These are phyloP conservation scores for Boletus semigastroideus DNA, from an alignment of 1,284 basidiomycete species.

Conservation along the genomic window DNA sequence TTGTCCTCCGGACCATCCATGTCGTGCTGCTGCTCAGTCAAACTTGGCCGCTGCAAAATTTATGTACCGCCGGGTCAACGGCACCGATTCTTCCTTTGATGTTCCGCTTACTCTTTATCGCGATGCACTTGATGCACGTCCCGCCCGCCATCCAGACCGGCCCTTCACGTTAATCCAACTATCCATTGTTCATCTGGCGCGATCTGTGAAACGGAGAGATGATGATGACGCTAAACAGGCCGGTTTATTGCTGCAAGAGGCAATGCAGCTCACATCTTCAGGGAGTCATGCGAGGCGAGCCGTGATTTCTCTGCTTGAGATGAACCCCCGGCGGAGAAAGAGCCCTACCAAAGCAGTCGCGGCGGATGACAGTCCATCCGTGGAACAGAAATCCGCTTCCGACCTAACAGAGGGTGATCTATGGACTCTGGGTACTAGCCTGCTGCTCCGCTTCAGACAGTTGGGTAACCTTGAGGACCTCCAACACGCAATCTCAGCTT, in stretches of 20 bases:
- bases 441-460: background rate
- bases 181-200: slow-evolving; percentile 1
- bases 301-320: slow-evolving; percentile 1
- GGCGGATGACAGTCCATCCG: background rate
- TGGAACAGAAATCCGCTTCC: background rate
- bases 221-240: background rate
- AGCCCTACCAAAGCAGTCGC: background rate
- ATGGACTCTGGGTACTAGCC: background rate
- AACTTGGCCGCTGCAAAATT: background rate
- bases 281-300: background rate
- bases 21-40: background rate
- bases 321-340: background rate
- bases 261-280: background rate
- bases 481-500: slow-evolving; percentile 1
- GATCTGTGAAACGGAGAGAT: background rate
- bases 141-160: slow-evolving; percentile 3
- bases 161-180: slow-evolving; percentile 7
- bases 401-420: background rate
- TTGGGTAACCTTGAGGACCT: slow-evolving; percentile 2
- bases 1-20: background rate
- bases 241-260: background rate
- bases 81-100: background rate
- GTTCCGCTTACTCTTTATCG: background rate
- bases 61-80: background rate
- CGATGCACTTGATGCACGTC: background rate